Conservation (phyloP, 345 rosid species). For the Bruguiera sexangula region DNA sequence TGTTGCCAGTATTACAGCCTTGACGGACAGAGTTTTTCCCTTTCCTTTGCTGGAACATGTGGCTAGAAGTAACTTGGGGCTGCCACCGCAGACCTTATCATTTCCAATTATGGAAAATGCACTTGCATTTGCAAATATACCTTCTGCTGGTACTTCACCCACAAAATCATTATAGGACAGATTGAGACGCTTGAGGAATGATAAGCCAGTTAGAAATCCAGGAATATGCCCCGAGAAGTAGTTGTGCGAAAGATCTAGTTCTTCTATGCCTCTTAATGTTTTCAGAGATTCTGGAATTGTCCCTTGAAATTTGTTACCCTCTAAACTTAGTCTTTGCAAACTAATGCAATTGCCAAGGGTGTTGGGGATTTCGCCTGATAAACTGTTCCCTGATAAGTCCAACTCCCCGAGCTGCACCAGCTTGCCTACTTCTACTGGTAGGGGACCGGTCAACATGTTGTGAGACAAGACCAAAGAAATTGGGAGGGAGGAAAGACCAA, state of each 20-base stretch:
- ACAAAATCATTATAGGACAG: conserved; percentile 24
- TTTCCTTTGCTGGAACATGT: background rate
- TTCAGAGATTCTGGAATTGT: conserved; percentile 1
- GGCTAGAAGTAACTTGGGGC: conserved; percentile 4
- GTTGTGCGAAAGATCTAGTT: conserved; percentile 21
- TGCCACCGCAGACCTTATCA: conserved; percentile 13
- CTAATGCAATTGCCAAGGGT: conserved; percentile 2
- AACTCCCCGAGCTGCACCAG: conserved; percentile 14
- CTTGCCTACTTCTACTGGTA: conserved; percentile 6
- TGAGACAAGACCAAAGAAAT: background rate
- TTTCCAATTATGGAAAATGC: conserved; percentile 15
- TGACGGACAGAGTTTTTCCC: background rate
- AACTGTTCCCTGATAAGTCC: background rate
- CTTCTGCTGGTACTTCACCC: conserved; percentile 13
- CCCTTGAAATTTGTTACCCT: conserved; percentile 8
- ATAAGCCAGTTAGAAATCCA: background rate
- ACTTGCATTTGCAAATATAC: conserved; percentile 18
- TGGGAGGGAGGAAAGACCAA: conserved; percentile 5
- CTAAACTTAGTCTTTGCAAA: background rate
- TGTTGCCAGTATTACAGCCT: background rate
- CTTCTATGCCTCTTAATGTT: conserved; percentile 12
- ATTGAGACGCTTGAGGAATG: conserved; percentile 6
- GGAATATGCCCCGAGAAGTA: conserved; percentile 24
- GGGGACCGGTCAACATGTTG: conserved; percentile 1
- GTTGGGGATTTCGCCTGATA: conserved; percentile 8